Percentiles rank a stretch among this genome's conserved stretches.
These are phyloP conservation scores for Fusarium acutatum DNA, from an alignment of 2,329 filamentous ascomycete genomes.

Conservation along the genomic window DNA sequence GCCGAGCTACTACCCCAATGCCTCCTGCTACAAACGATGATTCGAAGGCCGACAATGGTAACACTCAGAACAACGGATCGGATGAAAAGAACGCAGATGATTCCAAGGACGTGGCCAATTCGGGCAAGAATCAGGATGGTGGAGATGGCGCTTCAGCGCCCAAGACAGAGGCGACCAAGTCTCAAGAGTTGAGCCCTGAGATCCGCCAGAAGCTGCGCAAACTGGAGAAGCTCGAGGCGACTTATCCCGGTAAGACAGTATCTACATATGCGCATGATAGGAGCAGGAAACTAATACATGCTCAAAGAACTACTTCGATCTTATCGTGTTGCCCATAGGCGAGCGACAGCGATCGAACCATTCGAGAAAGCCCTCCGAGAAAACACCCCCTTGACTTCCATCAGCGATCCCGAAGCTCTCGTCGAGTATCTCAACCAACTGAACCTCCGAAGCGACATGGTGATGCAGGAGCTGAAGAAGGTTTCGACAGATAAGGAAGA, in stretches of 20 bases:
- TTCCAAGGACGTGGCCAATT: constrained; percentile 24
- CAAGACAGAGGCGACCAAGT: constrained; percentile 24
- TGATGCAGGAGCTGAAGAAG: constrained; percentile 90
- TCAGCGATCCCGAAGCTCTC: constrained; percentile 83
- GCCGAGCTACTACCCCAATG: constrained; percentile 67
- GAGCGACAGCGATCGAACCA: constrained; percentile 86
- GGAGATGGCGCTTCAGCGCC: constrained; percentile 12
- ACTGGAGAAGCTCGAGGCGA: constrained; percentile 88
- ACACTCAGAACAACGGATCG: constrained; percentile 22
- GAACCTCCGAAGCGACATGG: constrained; percentile 87
- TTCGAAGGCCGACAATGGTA: constrained; percentile 34
- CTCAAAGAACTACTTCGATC: constrained; percentile 79
- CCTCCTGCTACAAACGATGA: constrained; percentile 50
- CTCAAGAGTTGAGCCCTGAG: constrained; percentile 74
- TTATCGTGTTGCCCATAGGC: constrained; percentile 89
- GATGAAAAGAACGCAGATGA: constrained; percentile 22
- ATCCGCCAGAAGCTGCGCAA: constrained; percentile 80
- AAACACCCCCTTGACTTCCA: constrained; percentile 89
- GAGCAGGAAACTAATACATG: background rate
- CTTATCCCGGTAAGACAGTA: constrained; percentile 75
- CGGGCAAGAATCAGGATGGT: constrained; percentile 34
- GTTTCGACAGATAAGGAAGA: constrained; percentile 84
- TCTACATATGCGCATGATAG: background rate
- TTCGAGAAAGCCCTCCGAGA: constrained; percentile 93
- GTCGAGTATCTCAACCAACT: constrained; percentile 91